These are phyloP conservation scores for Fusarium tupiense DNA, from an alignment of 2,329 filamentous ascomycete species.

Conservation along the genomic window DNA sequence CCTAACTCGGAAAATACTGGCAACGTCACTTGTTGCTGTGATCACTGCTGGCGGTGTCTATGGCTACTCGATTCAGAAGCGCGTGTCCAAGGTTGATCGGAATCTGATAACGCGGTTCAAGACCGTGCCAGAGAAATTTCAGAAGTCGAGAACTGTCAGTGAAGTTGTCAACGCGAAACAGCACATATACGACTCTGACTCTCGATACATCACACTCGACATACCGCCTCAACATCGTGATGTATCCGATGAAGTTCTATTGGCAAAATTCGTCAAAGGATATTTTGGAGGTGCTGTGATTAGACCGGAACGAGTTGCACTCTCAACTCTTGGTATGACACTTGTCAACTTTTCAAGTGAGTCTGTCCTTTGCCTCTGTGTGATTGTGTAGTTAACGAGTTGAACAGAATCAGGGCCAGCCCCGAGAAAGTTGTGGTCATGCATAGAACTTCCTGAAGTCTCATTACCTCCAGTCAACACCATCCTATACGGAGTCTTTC, in stretches of 20 bases:
- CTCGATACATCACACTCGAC: slow-evolving; percentile 37
- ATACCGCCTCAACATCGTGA: slow-evolving; percentile 17
- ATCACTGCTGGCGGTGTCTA: slow-evolving; percentile 28
- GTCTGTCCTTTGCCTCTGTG: fast-evolving
- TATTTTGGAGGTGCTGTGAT: slow-evolving; percentile 47
- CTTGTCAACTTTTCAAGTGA: slow-evolving; percentile 34
- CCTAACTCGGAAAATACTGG: slow-evolving; percentile 22
- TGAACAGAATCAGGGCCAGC: slow-evolving; percentile 8
- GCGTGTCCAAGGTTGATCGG: slow-evolving; percentile 11
- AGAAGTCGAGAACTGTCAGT: slow-evolving; percentile 36
- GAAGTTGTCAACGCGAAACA: slow-evolving; percentile 41
- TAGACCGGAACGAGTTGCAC: slow-evolving; percentile 34
- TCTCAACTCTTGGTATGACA: slow-evolving; percentile 16
- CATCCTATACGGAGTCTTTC: slow-evolving; percentile 43
- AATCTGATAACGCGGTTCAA: slow-evolving; percentile 27
- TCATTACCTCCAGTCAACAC: slow-evolving; percentile 33
- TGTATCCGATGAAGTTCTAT: slow-evolving; percentile 41
- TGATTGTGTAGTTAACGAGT: background rate
- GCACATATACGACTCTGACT: slow-evolving; percentile 35
- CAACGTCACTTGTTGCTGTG: slow-evolving; percentile 15
- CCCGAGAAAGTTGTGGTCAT: slow-evolving; percentile 28
- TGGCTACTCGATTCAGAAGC: slow-evolving; percentile 24
- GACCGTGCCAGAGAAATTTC: slow-evolving; percentile 37
- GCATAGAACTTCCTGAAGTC: slow-evolving; percentile 26
- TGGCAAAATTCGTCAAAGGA: slow-evolving; percentile 43